A percentile compares a stretch with the other conserved stretches of the same genome.
Evolutionary conservation across 805 yeast genomes (phyloP).

Genomic region (Candida quercuum): DNA sequence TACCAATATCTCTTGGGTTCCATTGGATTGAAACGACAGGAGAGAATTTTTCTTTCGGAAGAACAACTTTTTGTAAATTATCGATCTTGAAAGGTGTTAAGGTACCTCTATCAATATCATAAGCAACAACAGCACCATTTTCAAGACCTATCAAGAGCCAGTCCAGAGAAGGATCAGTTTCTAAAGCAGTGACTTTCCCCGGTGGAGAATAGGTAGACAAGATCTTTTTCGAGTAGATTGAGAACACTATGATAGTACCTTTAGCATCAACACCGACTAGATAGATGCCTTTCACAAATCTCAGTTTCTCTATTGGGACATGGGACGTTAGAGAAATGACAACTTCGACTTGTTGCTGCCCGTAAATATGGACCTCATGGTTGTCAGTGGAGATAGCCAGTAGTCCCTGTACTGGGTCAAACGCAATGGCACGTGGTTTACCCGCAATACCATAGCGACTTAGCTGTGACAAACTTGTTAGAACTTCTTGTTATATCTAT

Average conservation of each 20-base stretch:
- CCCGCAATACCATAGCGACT: slow-evolving; percentile 57
- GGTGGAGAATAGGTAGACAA: slow-evolving; percentile 59
- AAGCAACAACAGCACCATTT: slow-evolving; percentile 68
- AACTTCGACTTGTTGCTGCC: slow-evolving; percentile 76
- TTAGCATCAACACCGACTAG: slow-evolving; percentile 64
- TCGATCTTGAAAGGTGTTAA: slow-evolving; percentile 62
- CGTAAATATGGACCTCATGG: slow-evolving; percentile 74
- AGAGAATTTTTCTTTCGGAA: slow-evolving; percentile 53
- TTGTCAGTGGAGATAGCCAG: slow-evolving; percentile 72
- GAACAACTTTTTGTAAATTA: slow-evolving; percentile 58
- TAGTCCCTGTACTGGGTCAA: slow-evolving; percentile 84
- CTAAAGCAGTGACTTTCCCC: slow-evolving; percentile 62
- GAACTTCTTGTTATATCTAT: background rate
- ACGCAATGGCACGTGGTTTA: slow-evolving; percentile 60
- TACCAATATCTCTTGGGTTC: slow-evolving; percentile 88
- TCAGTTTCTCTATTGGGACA: slow-evolving; percentile 46
- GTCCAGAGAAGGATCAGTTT: slow-evolving; percentile 81
- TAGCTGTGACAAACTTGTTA: slow-evolving; percentile 9
- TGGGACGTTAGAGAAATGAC: slow-evolving; percentile 49
- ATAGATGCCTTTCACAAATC: slow-evolving; percentile 77
- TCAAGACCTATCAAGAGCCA: slow-evolving; percentile 78
- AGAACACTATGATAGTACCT: slow-evolving; percentile 60
- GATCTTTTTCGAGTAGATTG: slow-evolving; percentile 57
- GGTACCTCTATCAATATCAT: slow-evolving; percentile 74
- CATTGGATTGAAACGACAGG: slow-evolving; percentile 65